Base-by-base conservation (phyloP, 2,329 filamentous ascomycete species). In the Epichloe aotearoae region DNA sequence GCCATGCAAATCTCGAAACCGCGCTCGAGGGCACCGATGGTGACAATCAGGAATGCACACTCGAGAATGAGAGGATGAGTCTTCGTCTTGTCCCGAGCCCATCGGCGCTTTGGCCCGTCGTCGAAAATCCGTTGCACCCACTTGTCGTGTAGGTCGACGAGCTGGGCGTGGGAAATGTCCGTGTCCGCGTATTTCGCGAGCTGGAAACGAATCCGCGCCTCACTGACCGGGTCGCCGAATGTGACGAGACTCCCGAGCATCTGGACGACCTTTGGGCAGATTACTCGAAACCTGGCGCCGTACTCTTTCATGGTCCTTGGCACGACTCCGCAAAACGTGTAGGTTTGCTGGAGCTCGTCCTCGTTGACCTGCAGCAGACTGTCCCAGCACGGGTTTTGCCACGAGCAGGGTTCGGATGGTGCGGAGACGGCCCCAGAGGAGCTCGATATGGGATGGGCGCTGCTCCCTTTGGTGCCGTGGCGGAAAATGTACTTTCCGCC, bases 401-500 rank as follows among this genome's bases (percentile, higher is more conserved):
- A 42, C 2, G 8, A 11, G 7, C 19, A 3, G 0, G 20, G 4
- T 3, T 10, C n/a, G 19, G 17, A 38, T 6, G 36, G 36, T 30
- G 26, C 3, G 26, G 4, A 11, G 26, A 11, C 26, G 8, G 26
- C 1, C 26, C 26, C 26, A 10, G 26, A 4, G 4, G 26, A 30
- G 26, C 26, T 30, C 0, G 26, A 30, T 30, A 3, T 4, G 8
- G 3, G 8, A 30, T 11, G 26, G 3, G 26, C 26, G 26, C 26
- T 2, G 26, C 3, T 30, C 26, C 26, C 0, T 11, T 30, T 4
- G 26, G 26, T 1, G 3, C 8, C 3, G 44, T 57, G 61, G n/a
- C 49, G 56, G 42, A 66, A 63, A 47, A 66, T 59, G 37, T 58
- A 64, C 19, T 57, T 56, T 20, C 63, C 61, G 1, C 53, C 55